Evolutionary conservation across 371 early-diverging fungal genomes (phyloP).

Genomic region (Lichtheimia ornata): DNA sequence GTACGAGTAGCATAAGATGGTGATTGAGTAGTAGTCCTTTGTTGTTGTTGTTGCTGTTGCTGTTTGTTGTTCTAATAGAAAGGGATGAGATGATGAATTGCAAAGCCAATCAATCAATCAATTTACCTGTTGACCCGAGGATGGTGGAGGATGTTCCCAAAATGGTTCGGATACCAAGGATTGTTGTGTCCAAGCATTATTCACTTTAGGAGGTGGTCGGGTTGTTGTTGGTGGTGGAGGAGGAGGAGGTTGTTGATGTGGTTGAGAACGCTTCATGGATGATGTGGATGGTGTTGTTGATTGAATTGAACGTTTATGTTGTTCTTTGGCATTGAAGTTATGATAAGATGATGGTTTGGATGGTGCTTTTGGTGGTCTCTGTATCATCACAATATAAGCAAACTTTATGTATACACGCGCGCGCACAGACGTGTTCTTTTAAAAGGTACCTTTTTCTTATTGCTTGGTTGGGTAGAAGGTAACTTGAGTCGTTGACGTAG

Average conservation of each 20-base stretch:
- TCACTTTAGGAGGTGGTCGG: slow-evolving; percentile 14
- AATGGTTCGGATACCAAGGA: slow-evolving; percentile 15
- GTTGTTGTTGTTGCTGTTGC: not conserved
- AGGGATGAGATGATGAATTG: not conserved
- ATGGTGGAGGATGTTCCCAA: slow-evolving; percentile 13
- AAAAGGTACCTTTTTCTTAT: too few relatives aligned
- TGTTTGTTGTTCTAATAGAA: not conserved
- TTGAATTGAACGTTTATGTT: not conserved
- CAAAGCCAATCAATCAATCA: not conserved
- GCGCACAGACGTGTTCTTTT: too few relatives aligned
- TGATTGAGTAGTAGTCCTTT: not conserved
- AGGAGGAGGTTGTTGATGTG: not conserved
- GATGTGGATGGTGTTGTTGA: slow-evolving; percentile 1
- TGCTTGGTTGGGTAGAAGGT: not conserved
- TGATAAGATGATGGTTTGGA: too few relatives aligned
- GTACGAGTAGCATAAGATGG: not conserved
- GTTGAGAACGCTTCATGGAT: not conserved
- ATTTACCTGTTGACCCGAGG: not conserved
- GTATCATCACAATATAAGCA: too few relatives aligned
- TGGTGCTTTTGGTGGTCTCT: too few relatives aligned
- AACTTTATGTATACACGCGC: too few relatives aligned
- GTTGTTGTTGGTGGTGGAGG: slow-evolving; percentile 1
- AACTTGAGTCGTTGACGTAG: slow-evolving; percentile 19
- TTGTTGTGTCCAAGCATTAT: slow-evolving; percentile 16
- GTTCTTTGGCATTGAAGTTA: too few relatives aligned